phyloP scores from a whole-genome alignment of 805 yeast genomes.

The Ogataea pini region DNA sequence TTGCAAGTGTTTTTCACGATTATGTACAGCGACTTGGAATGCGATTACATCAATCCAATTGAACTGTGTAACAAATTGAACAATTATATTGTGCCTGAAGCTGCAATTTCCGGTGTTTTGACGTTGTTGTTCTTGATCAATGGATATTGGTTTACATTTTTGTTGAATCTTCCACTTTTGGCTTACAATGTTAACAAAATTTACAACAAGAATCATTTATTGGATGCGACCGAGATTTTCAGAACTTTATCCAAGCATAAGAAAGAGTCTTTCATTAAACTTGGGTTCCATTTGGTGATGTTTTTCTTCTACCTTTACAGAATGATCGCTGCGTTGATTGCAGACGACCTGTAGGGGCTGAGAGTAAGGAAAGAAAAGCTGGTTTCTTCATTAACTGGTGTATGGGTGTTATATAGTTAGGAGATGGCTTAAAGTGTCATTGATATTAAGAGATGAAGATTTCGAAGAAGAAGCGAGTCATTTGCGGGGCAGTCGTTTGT shows the following conservation, averaged over 20 bases:
- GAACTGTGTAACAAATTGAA: constrained; percentile 93
- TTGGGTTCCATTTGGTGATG: constrained; percentile 87
- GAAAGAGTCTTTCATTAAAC: constrained; percentile 85
- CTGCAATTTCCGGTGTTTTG: constrained; percentile 73
- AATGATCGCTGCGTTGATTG: constrained; percentile 91
- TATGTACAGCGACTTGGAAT: constrained; percentile 91
- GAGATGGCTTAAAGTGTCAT: too few relatives aligned
- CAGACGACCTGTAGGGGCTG: constrained; percentile 47
- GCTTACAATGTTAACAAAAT: constrained; percentile 84
- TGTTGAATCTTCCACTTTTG: constrained; percentile 78
- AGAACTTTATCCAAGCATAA: constrained; percentile 91
- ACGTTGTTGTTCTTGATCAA: constrained; percentile 72
- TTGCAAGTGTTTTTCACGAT: constrained; percentile 93
- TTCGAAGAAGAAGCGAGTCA: too few relatives aligned
- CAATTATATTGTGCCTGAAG: constrained; percentile 88
- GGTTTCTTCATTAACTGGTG: too few relatives aligned
- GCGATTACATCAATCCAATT: constrained; percentile 96
- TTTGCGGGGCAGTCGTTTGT: too few relatives aligned
- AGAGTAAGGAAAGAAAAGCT: not conserved
- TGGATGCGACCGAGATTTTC: constrained; percentile 97
- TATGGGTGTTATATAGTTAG: too few relatives aligned
- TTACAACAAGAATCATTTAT: constrained; percentile 74
- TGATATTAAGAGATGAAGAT: too few relatives aligned
- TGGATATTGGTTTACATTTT: constrained; percentile 90
- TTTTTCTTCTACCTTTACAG: constrained; percentile 95